Conservation (phyloP, 1,139 yeast genomes). For the Geotrichum australiense region DNA sequence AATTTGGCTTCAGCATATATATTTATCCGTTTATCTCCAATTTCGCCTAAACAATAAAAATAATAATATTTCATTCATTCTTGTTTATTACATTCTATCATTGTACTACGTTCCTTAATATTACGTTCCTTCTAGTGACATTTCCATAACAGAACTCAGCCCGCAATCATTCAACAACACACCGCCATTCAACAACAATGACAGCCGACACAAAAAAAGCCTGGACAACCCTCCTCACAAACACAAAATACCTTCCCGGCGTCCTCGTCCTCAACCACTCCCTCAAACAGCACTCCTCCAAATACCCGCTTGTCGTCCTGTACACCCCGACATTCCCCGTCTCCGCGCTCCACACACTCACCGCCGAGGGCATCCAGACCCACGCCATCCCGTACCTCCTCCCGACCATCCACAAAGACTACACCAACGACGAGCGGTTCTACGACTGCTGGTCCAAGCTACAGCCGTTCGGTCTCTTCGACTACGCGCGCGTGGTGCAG, state of each 20-base stretch:
- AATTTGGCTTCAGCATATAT: too few species aligned
- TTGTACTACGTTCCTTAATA: too few species aligned
- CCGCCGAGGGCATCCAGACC: constrained; percentile 38
- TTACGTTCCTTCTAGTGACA: too few species aligned
- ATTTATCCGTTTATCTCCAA: too few species aligned
- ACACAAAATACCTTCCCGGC: constrained; percentile 44
- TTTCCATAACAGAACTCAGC: too few species aligned
- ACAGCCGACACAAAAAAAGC: constrained; percentile 26
- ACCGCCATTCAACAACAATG: too few species aligned
- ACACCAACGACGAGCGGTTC: constrained; percentile 44
- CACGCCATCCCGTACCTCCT: constrained; percentile 38
- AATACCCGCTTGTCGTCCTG: constrained; percentile 45
- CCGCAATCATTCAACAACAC: too few species aligned
- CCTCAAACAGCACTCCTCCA: constrained; percentile 36
- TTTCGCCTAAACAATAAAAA: too few species aligned
- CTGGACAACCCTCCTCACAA: constrained; percentile 52
- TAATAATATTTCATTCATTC: too few species aligned
- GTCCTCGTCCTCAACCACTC: constrained; percentile 44
- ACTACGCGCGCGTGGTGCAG: constrained; percentile 46
- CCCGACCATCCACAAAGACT: constrained; percentile 41
- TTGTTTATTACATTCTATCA: too few species aligned
- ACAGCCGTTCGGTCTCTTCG: constrained; percentile 44
- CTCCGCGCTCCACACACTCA: constrained; percentile 38
- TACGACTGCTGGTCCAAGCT: constrained; percentile 54
- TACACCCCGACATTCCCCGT: constrained; percentile 42